These are phyloP conservation scores for Mycena crocata DNA, from an alignment of 768 basidiomycete genomes.

Conservation along the genomic window DNA sequence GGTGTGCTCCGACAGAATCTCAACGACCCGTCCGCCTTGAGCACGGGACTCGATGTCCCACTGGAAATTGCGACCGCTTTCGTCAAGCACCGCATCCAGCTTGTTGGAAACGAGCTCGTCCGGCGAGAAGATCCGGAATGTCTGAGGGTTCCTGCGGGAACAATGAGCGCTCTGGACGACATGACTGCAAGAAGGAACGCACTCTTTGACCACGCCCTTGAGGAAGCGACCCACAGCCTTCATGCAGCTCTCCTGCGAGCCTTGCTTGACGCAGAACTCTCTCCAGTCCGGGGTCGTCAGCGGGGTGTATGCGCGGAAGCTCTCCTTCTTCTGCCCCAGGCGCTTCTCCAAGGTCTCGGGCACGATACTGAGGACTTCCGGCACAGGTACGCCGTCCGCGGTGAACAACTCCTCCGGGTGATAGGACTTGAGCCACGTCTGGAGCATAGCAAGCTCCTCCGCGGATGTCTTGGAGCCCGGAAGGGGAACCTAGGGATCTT, in stretches of 20 bases:
- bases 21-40: constrained; percentile 85
- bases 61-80: constrained; percentile 81
- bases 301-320: constrained; percentile 70
- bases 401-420: constrained; percentile 74
- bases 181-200: constrained; percentile 31
- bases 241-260: constrained; percentile 80
- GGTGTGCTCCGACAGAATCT: constrained; percentile 91
- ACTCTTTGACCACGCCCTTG: constrained; percentile 67
- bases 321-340: constrained; percentile 78
- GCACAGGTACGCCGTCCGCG: constrained; percentile 61
- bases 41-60: constrained; percentile 80
- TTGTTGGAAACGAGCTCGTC: constrained; percentile 92
- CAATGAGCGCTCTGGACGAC: background rate
- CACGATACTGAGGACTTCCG: constrained; percentile 68
- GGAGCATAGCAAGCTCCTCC: constrained; percentile 72
- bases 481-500: no score
- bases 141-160: constrained; percentile 70
- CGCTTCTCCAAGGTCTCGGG: constrained; percentile 68
- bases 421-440: constrained; percentile 83
- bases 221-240: constrained; percentile 71
- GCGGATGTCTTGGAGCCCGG: constrained; percentile 73
- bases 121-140: constrained; percentile 92
- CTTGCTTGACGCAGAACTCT: constrained; percentile 61
- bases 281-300: constrained; percentile 78
- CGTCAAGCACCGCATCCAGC: constrained; percentile 82